These are phyloP conservation scores for Stachybotrys chartarum DNA, from an alignment of 2,329 filamentous ascomycete species.

Conservation along the genomic window DNA sequence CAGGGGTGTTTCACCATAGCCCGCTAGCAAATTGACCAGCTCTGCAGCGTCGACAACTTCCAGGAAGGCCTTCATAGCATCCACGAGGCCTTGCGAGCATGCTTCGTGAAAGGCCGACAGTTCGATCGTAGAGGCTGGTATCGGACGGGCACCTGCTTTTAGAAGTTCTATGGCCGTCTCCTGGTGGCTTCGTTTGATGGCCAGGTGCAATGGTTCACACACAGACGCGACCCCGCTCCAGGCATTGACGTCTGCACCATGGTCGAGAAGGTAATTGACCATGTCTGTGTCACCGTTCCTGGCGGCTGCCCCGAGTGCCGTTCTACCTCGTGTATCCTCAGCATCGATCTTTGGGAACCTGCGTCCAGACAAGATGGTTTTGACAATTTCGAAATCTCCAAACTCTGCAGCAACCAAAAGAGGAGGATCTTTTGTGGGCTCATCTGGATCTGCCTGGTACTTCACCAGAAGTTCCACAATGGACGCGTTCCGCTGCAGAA, in stretches of 20 bases:
- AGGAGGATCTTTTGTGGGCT: conserved; percentile 5
- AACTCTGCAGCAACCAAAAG: conserved; percentile 9
- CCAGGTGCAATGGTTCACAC: not conserved
- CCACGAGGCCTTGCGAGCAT: not conserved
- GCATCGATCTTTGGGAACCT: conserved; percentile 4
- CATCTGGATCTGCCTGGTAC: conserved; percentile 7
- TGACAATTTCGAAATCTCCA: conserved; percentile 5
- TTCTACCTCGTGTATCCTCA: conserved; percentile 4
- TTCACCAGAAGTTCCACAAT: conserved; percentile 8
- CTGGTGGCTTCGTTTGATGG: not conserved
- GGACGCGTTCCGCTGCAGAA: not conserved
- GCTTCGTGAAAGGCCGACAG: not conserved
- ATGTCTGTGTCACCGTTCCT: conserved; percentile 7
- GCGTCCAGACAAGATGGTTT: conserved; percentile 4
- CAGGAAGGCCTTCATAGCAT: not conserved
- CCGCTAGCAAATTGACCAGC: not conserved
- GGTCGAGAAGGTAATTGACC: conserved; percentile 8
- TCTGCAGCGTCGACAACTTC: conserved; percentile 4
- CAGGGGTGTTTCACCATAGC: conserved; percentile 4
- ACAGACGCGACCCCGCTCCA: not conserved
- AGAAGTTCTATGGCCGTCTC: not conserved
- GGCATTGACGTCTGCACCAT: conserved; percentile 11
- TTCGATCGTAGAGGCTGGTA: not conserved
- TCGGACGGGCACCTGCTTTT: not conserved
- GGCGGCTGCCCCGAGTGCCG: conserved; percentile 2